Evolutionary conservation across 768 basidiomycete genomes (phyloP).

Genomic region (Boletus subparvulus): DNA sequence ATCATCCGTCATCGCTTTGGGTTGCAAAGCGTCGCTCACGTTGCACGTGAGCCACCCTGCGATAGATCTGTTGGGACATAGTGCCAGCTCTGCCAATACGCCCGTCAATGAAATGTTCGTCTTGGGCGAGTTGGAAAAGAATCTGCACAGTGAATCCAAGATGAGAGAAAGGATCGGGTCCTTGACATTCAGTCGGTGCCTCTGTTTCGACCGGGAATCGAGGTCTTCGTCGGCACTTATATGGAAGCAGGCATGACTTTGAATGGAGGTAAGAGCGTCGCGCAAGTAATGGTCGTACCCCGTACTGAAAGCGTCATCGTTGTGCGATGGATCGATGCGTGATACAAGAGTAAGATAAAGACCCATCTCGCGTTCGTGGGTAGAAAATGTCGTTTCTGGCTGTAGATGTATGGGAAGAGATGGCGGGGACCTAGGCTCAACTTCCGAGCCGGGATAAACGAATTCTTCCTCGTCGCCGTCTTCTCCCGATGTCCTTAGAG

Average conservation of each 20-base stretch:
- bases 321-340: slow-evolving; percentile 70
- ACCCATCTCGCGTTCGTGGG: slow-evolving; percentile 81
- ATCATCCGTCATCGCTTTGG: slow-evolving; percentile 9
- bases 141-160: slow-evolving; percentile 67
- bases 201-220: slow-evolving; percentile 41
- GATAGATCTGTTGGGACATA: slow-evolving; percentile 83
- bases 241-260: slow-evolving; percentile 60
- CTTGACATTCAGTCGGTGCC: slow-evolving; percentile 76
- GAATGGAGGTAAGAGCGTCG: slow-evolving; percentile 70
- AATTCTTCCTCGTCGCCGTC: slow-evolving; percentile 55
- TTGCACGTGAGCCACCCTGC: slow-evolving; percentile 87
- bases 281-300: slow-evolving; percentile 81
- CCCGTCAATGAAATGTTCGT: slow-evolving; percentile 88
- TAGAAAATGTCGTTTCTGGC: slow-evolving; percentile 73
- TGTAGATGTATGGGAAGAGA: slow-evolving; percentile 47
- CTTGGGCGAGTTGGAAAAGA: slow-evolving; percentile 85
- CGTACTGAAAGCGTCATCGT: slow-evolving; percentile 74
- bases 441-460: slow-evolving; percentile 39
- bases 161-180: slow-evolving; percentile 73
- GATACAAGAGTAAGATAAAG: slow-evolving; percentile 78
- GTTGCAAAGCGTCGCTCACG: slow-evolving; percentile 37
- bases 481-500: slow-evolving; percentile 28
- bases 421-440: slow-evolving; percentile 13
- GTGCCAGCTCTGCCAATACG: slow-evolving; percentile 72
- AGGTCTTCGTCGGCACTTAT: slow-evolving; percentile 43